Conservation (phyloP, 208 protist species). For the Acanthamoeba sp. region DNA sequence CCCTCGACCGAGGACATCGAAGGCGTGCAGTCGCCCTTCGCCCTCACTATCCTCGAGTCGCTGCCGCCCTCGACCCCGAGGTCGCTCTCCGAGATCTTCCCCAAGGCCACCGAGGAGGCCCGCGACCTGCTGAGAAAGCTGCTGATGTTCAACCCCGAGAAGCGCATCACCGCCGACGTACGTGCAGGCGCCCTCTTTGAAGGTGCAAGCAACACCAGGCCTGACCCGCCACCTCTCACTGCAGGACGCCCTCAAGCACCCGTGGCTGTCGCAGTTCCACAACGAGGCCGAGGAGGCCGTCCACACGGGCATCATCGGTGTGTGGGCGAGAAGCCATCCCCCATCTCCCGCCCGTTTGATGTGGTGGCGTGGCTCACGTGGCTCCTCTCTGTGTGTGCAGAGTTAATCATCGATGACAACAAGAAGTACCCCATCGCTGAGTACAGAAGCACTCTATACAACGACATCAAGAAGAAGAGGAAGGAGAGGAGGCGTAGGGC, state of each 20-base stretch:
- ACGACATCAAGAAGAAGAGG: conserved; percentile 74
- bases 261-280: conserved; percentile 71
- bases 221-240: not conserved
- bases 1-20: conserved; percentile 92
- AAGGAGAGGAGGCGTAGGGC: conserved; percentile 66
- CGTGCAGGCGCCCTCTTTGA: not conserved
- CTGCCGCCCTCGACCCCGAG: conserved; percentile 87
- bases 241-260: conserved; percentile 69
- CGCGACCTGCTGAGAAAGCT: conserved; percentile 95
- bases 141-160: conserved; percentile 97
- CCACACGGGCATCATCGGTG: conserved; percentile 57
- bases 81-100: conserved; percentile 90
- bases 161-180: conserved; percentile 91
- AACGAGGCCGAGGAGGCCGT: conserved; percentile 90
- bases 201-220: not conserved
- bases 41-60: conserved; percentile 95
- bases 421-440: conserved; percentile 95
- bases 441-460: conserved; percentile 95
- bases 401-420: conserved; percentile 95
- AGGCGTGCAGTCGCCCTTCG: conserved; percentile 96
- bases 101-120: conserved; percentile 94
- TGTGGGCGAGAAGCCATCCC: no score
- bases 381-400: conserved; percentile 91
- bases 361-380: not conserved
- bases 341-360: no score